phyloP scores from a whole-genome alignment of 306 rosid species.

The Trichosanthes truncata region DNA sequence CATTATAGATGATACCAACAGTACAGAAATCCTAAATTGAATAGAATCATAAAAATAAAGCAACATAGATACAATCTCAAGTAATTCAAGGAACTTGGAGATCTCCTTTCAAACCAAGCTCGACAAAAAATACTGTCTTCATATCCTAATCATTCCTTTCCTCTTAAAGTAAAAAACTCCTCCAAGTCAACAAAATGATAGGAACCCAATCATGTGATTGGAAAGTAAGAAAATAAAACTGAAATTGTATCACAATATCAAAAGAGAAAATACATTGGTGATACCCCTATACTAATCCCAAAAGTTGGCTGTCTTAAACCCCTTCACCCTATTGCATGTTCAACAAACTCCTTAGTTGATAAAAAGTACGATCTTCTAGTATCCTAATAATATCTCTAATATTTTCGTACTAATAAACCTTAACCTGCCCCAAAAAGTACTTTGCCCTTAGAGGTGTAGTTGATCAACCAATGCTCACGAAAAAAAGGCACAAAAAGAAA shows the following conservation, averaged over 20 bases:
- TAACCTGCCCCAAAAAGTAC: not conserved
- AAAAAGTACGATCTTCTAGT: not conserved
- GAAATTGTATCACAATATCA: not conserved
- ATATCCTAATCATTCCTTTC: not conserved
- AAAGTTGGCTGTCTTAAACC: not conserved
- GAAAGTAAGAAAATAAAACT: no score
- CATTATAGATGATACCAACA: not conserved
- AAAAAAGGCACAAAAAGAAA: not conserved
- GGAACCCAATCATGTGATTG: not conserved
- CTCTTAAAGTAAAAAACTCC: not conserved
- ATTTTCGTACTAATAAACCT: not conserved
- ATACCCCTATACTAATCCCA: not conserved
- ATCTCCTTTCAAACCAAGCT: not conserved
- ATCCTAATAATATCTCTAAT: not conserved
- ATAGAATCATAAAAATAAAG: not conserved
- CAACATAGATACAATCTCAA: not conserved
- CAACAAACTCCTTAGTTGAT: not conserved
- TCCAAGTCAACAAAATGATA: not conserved
- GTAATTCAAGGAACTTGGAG: not conserved
- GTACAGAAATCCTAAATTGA: not conserved
- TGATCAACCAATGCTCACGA: not conserved
- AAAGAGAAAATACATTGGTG: not conserved
- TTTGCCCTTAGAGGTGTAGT: not conserved
- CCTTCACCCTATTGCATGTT: not conserved
- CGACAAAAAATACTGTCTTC: not conserved